Evolutionary conservation across 352 stramenopile genomes (phyloP).

Genomic region (Pythium brachiatum): DNA sequence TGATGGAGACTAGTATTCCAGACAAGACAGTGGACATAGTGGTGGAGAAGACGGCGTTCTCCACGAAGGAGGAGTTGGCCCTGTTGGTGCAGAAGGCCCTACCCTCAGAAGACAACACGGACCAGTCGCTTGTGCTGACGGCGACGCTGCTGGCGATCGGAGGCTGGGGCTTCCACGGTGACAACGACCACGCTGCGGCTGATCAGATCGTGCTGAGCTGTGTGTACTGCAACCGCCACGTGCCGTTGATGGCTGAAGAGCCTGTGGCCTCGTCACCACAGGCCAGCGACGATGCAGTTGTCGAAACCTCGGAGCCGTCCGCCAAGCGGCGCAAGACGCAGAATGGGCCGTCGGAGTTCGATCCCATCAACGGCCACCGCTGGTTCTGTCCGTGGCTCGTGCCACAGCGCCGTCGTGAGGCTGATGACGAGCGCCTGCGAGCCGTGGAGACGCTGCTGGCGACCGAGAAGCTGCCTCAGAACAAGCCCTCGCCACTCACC

Average conservation of each 20-base stretch:
- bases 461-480: background rate
- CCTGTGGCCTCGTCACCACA: background rate
- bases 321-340: constrained; percentile 35
- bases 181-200: background rate
- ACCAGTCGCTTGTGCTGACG: constrained; percentile 11
- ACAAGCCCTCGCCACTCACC: constrained; percentile 3
- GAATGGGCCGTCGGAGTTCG: background rate
- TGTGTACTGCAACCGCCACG: constrained; percentile 42
- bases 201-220: constrained; percentile 28
- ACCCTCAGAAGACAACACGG: background rate
- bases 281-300: constrained; percentile 11
- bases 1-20: background rate
- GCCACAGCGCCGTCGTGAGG: constrained; percentile 3
- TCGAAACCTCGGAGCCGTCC: constrained; percentile 3
- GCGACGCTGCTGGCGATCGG: constrained; percentile 33
- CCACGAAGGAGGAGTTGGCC: background rate
- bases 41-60: background rate
- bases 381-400: constrained; percentile 67
- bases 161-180: constrained; percentile 39
- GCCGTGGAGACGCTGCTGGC: background rate
- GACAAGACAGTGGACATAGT: constrained; percentile 4
- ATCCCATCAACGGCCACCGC: constrained; percentile 39
- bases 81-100: background rate
- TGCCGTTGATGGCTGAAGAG: background rate
- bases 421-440: constrained; percentile 8